Percentiles rank a stretch among this genome's conserved stretches.
Conservation (phyloP, 1,284 basidiomycete species). For the Phellopilus nigrolimitatus region DNA sequence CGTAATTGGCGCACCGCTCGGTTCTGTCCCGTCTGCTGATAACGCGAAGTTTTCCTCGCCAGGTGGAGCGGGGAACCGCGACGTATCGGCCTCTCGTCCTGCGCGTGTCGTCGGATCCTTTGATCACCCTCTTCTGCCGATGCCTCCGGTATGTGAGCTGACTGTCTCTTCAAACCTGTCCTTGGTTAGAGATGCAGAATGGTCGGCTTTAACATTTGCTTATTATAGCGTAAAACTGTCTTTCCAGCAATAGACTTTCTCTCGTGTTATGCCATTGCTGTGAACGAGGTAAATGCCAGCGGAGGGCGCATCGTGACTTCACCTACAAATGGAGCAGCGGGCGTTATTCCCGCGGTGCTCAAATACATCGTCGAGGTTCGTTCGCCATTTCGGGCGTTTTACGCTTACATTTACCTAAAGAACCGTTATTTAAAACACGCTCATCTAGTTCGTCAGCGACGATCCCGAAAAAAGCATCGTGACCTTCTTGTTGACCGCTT, state of each 20-base stretch:
- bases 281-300: constrained; percentile 87
- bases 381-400: background rate
- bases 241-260: constrained; percentile 95
- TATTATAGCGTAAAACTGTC: constrained; percentile 66
- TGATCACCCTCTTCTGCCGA: constrained; percentile 78
- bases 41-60: constrained; percentile 6
- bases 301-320: constrained; percentile 94
- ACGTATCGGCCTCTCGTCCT: constrained; percentile 29
- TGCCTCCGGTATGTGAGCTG: constrained; percentile 61
- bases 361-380: constrained; percentile 82
- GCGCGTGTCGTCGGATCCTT: constrained; percentile 70
- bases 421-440: too few relatives aligned
- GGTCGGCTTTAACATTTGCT: constrained; percentile 11
- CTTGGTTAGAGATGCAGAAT: too few relatives aligned
- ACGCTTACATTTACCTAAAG: too few relatives aligned
- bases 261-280: constrained; percentile 88
- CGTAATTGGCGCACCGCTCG: constrained; percentile 39
- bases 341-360: constrained; percentile 87
- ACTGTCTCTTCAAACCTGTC: constrained; percentile 12
- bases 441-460: constrained; percentile 77
- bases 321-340: constrained; percentile 85
- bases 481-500: constrained; percentile 83
- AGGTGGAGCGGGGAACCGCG: background rate
- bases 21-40: constrained; percentile 21
- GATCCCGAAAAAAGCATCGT: constrained; percentile 82